phyloP scores from a whole-genome alignment of 192 early-diverging fungal species.

The Entomortierella chlamydospora region DNA sequence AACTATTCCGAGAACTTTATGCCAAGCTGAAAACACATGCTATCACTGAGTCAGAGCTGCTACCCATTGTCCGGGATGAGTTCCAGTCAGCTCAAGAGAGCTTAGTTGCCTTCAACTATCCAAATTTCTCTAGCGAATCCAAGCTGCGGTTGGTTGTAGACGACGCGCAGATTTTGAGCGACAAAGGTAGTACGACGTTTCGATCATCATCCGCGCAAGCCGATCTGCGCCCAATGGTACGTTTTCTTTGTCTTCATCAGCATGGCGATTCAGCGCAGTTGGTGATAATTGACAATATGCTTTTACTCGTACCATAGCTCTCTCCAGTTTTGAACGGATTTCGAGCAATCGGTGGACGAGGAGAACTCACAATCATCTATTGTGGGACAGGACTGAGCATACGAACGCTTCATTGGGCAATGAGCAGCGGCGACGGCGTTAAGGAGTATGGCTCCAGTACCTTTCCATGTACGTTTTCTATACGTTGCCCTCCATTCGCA shows the following conservation, averaged over 20 bases:
- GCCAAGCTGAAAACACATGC: slow-evolving; percentile 1
- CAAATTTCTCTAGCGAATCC: slow-evolving; percentile 1
- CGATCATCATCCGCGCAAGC: slow-evolving; percentile 8
- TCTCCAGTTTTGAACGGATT: slow-evolving; percentile 10
- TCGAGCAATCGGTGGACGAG: slow-evolving; percentile 1
- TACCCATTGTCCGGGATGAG: slow-evolving; percentile 4
- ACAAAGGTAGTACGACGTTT: not conserved
- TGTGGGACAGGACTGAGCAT: slow-evolving; percentile 28
- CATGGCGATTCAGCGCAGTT: too few species aligned
- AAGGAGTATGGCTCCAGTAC: slow-evolving; percentile 5
- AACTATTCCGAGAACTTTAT: slow-evolving; percentile 7
- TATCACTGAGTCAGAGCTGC: slow-evolving; percentile 1
- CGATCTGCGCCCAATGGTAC: slow-evolving; percentile 12
- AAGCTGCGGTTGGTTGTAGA: slow-evolving; percentile 8
- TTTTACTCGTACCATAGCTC: too few species aligned
- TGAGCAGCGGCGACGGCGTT: slow-evolving; percentile 20
- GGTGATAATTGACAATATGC: too few species aligned
- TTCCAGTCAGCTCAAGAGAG: not conserved
- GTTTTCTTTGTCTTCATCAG: too few species aligned
- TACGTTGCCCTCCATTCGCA: too few species aligned
- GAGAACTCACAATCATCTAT: slow-evolving; percentile 31
- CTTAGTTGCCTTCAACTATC: not conserved
- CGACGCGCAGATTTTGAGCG: slow-evolving; percentile 9
- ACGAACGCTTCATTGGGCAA: slow-evolving; percentile 20
- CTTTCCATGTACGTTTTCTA: too few species aligned